phyloP scores from a whole-genome alignment of 257 asterid genomes.

The Gentiana dahurica region DNA sequence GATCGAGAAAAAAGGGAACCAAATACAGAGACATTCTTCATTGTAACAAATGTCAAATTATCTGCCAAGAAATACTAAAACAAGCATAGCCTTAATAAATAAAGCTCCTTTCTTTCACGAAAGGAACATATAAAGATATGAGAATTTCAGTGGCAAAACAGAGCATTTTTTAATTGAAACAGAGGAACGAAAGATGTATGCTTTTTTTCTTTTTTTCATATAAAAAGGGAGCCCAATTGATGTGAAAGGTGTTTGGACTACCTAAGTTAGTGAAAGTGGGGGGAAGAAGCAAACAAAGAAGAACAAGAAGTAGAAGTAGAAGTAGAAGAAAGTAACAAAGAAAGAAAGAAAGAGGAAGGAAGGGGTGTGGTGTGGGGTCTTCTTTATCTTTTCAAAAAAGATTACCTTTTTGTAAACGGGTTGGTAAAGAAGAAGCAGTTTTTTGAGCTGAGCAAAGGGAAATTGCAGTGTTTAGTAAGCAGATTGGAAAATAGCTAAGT shows the following conservation, averaged over 20 bases:
- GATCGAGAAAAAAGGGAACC: neutral
- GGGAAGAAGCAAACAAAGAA: neutral
- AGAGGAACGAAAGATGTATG: neutral
- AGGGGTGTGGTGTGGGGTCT: slow-evolving; percentile 17
- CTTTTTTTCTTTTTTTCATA: neutral
- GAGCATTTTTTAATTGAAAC: neutral
- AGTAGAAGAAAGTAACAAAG: neutral
- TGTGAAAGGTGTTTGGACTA: slow-evolving; percentile 17
- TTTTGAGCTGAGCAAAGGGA: slow-evolving; percentile 9
- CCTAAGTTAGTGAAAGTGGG: slow-evolving; percentile 35
- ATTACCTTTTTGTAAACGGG: slow-evolving; percentile 40
- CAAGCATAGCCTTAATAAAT: slow-evolving; percentile 2
- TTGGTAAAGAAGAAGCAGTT: slow-evolving; percentile 17
- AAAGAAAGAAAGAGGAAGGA: slow-evolving; percentile 3
- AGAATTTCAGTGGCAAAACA: neutral
- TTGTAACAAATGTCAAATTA: neutral
- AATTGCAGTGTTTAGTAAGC: slow-evolving; percentile 9
- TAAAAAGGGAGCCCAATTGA: slow-evolving; percentile 6
- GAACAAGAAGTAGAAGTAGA: slow-evolving; percentile 1
- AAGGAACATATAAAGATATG: neutral
- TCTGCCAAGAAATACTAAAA: slow-evolving; percentile 11
- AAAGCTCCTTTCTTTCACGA: neutral
- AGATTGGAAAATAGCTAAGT: neutral
- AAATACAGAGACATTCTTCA: neutral
- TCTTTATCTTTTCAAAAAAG: slow-evolving; percentile 35